Evolutionary conservation across 176 grass and related monocot genomes (phyloP).

Genomic region (Secale cereale): DNA sequence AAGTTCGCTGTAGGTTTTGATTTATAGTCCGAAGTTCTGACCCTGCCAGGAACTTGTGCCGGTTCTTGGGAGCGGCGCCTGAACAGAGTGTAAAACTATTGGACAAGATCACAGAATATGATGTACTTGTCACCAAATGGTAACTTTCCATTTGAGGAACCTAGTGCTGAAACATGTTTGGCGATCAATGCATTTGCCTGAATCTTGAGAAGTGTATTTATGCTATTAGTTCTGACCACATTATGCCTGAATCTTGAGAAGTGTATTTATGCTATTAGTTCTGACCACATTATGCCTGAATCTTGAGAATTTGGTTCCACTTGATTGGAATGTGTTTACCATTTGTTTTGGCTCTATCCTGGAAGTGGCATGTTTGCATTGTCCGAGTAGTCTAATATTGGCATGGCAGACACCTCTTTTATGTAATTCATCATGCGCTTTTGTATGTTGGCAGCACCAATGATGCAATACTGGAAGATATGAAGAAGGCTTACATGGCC

Average conservation of each 20-base stretch:
- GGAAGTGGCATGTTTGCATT: neutral
- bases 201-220: neutral
- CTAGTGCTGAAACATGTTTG: neutral
- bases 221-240: neutral
- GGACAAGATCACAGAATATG: neutral
- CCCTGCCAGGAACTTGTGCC: neutral
- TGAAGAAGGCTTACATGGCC: conserved; percentile 82
- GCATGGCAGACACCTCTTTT: neutral
- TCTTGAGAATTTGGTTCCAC: neutral
- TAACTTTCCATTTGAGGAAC: neutral
- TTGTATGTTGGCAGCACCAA: conserved; percentile 81
- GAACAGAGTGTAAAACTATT: neutral
- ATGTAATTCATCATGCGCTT: conserved; percentile 8
- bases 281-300: neutral
- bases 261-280: neutral
- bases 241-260: neutral
- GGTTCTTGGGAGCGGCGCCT: neutral
- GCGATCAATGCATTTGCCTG: neutral
- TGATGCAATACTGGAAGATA: conserved; percentile 80
- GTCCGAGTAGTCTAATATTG: neutral
- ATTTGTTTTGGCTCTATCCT: neutral
- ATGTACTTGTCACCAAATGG: neutral
- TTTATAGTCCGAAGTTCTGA: neutral
- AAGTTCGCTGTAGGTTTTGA: neutral
- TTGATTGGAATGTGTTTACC: neutral